Evolutionary conservation across 169 alveolate species (phyloP), one percentile per base, ranked within the genome.

Genomic region (Plasmodium yoelii): DNA sequence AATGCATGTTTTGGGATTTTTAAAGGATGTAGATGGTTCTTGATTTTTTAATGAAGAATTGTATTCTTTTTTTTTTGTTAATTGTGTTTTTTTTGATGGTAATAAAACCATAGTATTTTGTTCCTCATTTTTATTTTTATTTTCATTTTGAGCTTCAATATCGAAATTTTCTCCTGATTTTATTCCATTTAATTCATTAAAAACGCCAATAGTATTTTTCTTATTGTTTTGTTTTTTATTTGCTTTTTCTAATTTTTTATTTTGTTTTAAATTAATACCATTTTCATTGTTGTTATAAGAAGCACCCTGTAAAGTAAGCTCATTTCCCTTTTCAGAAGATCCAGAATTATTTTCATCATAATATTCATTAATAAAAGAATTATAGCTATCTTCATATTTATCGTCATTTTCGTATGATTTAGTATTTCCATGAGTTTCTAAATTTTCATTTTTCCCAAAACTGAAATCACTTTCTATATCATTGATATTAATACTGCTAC

Each of bases 381-480:
- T 65, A 60, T 55, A 5, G 28, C 68, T 56, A 82, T 77, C 65
- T 63, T 82, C 90, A 59, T 51, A 39, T 8, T 77, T 55, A 49
- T 64, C 89, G 18, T 56, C 18, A 19, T 64, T n/a, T n/a, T 39
- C 8, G 39, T 65, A 71, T 18, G 53, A 80, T 67, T 47, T 63
- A 1, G 47, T 67, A 44, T 67, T 39, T 19, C n/a, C 67, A 57
- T 9, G 12, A 57, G n/a, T 13, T 55, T 71, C 86, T 24, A 39
- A 44, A 22, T 65, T 70, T 53, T 67, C 90, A 56, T 65, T 65
- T 49, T 70, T 82, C 28, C 90, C 90, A 82, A 82, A 82, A 49
- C 90, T 82, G 61, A 82, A 82, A 57, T 82, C 84, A 60, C 90
- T 82, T 60, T 67, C 90, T 57, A 47, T 82, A 15, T 82, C 90